These are phyloP conservation scores for Gamarada debralockiae DNA, from an alignment of 495 filamentous ascomycete species.

Conservation along the genomic window DNA sequence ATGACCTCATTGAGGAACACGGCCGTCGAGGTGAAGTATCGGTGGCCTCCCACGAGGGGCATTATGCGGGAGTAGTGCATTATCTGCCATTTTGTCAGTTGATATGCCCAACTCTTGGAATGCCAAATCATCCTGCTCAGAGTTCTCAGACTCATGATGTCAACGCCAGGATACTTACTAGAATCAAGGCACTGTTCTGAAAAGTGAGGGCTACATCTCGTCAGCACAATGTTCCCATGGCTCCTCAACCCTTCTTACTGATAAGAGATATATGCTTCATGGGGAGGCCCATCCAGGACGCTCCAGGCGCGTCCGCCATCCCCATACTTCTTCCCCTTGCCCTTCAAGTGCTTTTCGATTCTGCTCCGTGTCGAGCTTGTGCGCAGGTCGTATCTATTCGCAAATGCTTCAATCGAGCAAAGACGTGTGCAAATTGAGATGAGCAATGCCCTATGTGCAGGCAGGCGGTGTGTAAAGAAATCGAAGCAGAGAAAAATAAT, in stretches of 20 bases:
- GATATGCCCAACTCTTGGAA: not conserved
- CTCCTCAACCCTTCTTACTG: constrained; percentile 50
- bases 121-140: not conserved
- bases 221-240: constrained; percentile 21
- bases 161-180: constrained; percentile 42
- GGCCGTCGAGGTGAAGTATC: constrained; percentile 90
- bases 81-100: constrained; percentile 35
- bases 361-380: no score
- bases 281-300: constrained; percentile 58
- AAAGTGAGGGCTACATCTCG: constrained; percentile 58
- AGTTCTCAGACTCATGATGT: not conserved
- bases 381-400: not conserved
- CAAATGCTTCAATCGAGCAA: not conserved
- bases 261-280: constrained; percentile 77
- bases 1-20: constrained; percentile 92
- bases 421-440: not conserved
- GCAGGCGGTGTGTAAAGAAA: not conserved
- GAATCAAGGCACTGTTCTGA: constrained; percentile 75
- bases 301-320: constrained; percentile 16
- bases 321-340: constrained; percentile 5
- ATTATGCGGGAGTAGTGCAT: constrained; percentile 94
- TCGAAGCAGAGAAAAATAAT: no score
- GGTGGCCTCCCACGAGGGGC: constrained; percentile 73
- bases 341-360: no score
- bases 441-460: not conserved